Percentiles rank a stretch among this genome's conserved stretches.
phyloP scores from a whole-genome alignment of 192 early-diverging fungal species.

The Rhizoclosmatium globosum region DNA sequence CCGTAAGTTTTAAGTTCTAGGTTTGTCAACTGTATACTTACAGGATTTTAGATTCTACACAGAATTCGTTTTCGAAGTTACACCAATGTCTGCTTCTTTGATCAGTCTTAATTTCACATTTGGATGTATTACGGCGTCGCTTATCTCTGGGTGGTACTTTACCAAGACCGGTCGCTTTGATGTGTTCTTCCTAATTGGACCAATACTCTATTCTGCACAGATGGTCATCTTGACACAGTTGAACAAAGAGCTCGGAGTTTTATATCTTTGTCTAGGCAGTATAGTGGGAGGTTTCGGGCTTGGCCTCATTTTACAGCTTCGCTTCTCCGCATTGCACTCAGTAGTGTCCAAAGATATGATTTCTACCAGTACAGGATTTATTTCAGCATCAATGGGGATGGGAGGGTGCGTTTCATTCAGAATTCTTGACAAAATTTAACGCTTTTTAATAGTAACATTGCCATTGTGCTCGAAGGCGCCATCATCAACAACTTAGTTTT shows the following conservation, averaged over 20 bases:
- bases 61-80: not conserved
- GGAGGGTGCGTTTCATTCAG: not conserved
- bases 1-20: not conserved
- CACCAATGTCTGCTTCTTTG: not conserved
- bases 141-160: no score
- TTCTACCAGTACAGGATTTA: not conserved
- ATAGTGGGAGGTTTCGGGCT: not conserved
- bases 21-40: no score
- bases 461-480: not conserved
- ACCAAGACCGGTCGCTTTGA: not conserved
- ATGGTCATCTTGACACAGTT: not conserved
- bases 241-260: not conserved
- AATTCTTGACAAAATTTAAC: not conserved
- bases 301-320: not conserved
- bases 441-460: not conserved
- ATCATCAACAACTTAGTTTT: not conserved
- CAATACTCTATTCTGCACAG: not conserved
- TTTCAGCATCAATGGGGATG: not conserved
- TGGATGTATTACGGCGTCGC: not conserved
- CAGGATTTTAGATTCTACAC: not conserved
- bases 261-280: not conserved
- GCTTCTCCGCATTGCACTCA: not conserved
- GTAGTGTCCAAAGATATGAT: not conserved
- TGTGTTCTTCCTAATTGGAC: not conserved
- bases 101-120: not conserved